Evolutionary conservation across 2,329 filamentous ascomycete genomes (phyloP).

Genomic region (Fusarium solani-melongenae): DNA sequence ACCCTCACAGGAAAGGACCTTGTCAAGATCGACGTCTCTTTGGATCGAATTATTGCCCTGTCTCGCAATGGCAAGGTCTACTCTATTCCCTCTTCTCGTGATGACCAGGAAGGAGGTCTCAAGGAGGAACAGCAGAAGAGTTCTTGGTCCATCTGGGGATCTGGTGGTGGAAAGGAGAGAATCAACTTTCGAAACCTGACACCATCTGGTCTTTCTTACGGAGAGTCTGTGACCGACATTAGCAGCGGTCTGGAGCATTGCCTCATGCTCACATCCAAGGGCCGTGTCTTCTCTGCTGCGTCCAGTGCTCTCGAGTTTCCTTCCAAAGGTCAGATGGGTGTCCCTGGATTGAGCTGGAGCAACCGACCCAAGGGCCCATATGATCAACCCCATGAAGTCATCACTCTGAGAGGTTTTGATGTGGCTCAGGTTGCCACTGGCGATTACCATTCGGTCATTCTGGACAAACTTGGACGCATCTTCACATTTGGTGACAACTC

Average conservation of each 20-base stretch:
- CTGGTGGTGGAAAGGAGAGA: slow-evolving; percentile 43
- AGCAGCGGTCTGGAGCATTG: slow-evolving; percentile 86
- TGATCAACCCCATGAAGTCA: slow-evolving; percentile 85
- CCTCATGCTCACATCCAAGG: slow-evolving; percentile 83
- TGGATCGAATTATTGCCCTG: slow-evolving; percentile 85
- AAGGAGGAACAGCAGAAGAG: slow-evolving; percentile 68
- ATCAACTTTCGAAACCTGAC: slow-evolving; percentile 80
- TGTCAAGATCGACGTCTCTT: slow-evolving; percentile 78
- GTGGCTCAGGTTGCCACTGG: slow-evolving; percentile 83
- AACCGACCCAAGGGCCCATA: slow-evolving; percentile 81
- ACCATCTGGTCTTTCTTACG: slow-evolving; percentile 71
- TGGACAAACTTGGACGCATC: slow-evolving; percentile 79
- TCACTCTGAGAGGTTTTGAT: slow-evolving; percentile 75
- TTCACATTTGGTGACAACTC: slow-evolving; percentile 94
- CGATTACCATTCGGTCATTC: slow-evolving; percentile 84
- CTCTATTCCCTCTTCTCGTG: slow-evolving; percentile 80
- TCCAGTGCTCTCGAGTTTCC: slow-evolving; percentile 83
- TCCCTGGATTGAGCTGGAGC: slow-evolving; percentile 84
- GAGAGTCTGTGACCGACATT: slow-evolving; percentile 80
- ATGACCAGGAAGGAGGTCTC: slow-evolving; percentile 73
- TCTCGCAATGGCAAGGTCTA: slow-evolving; percentile 82
- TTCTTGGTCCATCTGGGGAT: slow-evolving; percentile 79
- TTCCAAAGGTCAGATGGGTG: slow-evolving; percentile 84
- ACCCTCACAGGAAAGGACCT: slow-evolving; percentile 88
- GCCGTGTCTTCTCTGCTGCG: slow-evolving; percentile 90